A percentile compares a stretch with the other conserved stretches of the same genome.
These are phyloP conservation scores for Hygrocybe punicea DNA, from an alignment of 768 basidiomycete species.

Conservation along the genomic window DNA sequence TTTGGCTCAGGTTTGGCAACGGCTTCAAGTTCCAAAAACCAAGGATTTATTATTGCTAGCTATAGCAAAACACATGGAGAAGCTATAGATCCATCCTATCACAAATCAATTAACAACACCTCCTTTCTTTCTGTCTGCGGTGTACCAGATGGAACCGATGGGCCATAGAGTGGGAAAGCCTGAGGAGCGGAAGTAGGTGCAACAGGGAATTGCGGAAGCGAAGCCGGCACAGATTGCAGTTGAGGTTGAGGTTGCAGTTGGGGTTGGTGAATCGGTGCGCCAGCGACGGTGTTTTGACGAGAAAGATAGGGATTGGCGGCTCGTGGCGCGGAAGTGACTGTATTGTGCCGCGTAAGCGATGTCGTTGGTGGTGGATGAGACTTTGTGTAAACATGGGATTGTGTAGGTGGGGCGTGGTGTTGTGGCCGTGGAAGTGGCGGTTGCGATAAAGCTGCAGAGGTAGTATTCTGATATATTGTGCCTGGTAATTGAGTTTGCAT, in stretches of 20 bases:
- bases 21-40: background rate
- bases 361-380: conserved; percentile 5
- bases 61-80: background rate
- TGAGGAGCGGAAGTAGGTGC: conserved; percentile 62
- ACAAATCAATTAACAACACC: conserved; percentile 54
- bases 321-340: conserved; percentile 7
- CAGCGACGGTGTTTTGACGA: conserved; percentile 29
- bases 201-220: conserved; percentile 60
- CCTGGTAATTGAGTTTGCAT: conserved; percentile 26
- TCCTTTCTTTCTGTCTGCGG: conserved; percentile 64
- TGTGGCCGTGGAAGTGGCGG: conserved; percentile 24
- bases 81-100: conserved; percentile 4
- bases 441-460: conserved; percentile 22
- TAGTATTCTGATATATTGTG: conserved; percentile 15
- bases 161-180: conserved; percentile 46
- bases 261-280: conserved; percentile 17
- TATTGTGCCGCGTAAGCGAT: conserved; percentile 8
- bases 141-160: conserved; percentile 46
- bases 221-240: conserved; percentile 21
- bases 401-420: conserved; percentile 19
- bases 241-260: conserved; percentile 19
- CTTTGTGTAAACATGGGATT: conserved; percentile 19
- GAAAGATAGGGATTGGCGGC: conserved; percentile 11
- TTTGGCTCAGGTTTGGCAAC: background rate
- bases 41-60: too few relatives aligned